These are phyloP conservation scores for Botryobasidium botryosum DNA, from an alignment of 768 basidiomycete species.

Conservation along the genomic window DNA sequence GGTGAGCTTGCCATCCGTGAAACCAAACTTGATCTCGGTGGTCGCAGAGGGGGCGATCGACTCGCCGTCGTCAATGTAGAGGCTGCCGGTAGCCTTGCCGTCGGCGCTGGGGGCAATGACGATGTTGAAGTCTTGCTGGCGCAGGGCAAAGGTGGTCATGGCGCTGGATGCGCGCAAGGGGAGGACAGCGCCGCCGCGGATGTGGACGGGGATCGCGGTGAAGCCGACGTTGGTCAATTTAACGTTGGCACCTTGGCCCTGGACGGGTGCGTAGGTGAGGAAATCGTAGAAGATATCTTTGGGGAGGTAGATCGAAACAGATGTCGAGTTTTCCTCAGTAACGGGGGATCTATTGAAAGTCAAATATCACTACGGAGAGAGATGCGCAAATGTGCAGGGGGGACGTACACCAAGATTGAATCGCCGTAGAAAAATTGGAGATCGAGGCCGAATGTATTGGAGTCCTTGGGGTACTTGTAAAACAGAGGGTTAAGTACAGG, in stretches of 20 bases:
- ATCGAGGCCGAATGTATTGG: slow-evolving; percentile 40
- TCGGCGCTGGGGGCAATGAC: slow-evolving; percentile 39
- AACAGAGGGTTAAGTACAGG: slow-evolving; percentile 48
- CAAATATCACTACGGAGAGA: too few relatives aligned
- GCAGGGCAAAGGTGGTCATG: slow-evolving; percentile 42
- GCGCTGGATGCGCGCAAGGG: slow-evolving; percentile 37
- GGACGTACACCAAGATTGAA: slow-evolving; percentile 34
- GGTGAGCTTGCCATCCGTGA: slow-evolving; percentile 2
- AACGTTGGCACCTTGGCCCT: slow-evolving; percentile 30
- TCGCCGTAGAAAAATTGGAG: slow-evolving; percentile 54
- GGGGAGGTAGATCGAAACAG: slow-evolving; percentile 45
- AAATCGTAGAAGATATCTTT: slow-evolving; percentile 52
- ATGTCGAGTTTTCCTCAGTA: slow-evolving; percentile 39
- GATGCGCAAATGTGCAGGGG: not conserved
- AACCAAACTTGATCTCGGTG: slow-evolving; percentile 14
- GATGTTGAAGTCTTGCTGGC: slow-evolving; percentile 40
- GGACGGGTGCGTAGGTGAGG: slow-evolving; percentile 29
- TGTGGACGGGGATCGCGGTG: slow-evolving; percentile 44
- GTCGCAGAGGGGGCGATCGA: slow-evolving; percentile 5
- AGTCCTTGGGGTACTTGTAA: slow-evolving; percentile 50
- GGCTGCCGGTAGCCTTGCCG: slow-evolving; percentile 33
- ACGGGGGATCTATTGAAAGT: slow-evolving; percentile 31
- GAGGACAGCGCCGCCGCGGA: slow-evolving; percentile 40
- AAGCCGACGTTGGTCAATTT: slow-evolving; percentile 28
- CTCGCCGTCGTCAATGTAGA: slow-evolving; percentile 48